Evolutionary conservation across 1,284 basidiomycete genomes (phyloP).

Genomic region (Leccinum variabile): DNA sequence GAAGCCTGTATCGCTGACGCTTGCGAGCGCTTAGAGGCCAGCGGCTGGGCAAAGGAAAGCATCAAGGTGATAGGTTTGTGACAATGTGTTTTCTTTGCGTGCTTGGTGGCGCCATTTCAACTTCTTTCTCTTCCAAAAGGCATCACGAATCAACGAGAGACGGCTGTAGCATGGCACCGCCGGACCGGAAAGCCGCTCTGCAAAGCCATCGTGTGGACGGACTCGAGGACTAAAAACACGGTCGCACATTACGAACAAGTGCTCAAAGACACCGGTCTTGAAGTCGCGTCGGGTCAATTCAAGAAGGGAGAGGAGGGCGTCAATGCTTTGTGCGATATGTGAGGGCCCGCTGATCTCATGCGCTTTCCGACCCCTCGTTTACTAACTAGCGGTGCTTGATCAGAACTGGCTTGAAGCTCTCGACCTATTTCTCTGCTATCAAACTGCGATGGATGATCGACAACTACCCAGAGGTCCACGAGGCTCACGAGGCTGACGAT

Average conservation of each 20-base stretch:
- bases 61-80: constrained; percentile 88
- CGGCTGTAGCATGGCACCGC: constrained; percentile 92
- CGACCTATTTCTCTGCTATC: constrained; percentile 95
- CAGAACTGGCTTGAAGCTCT: constrained; percentile 89
- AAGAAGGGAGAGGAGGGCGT: constrained; percentile 72
- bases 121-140: constrained; percentile 47
- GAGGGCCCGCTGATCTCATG: constrained; percentile 24
- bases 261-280: constrained; percentile 73
- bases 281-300: constrained; percentile 65
- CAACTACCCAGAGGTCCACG: constrained; percentile 76
- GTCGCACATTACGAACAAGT: constrained; percentile 80
- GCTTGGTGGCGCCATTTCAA: not conserved
- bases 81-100: constrained; percentile 15
- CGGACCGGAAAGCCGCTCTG: constrained; percentile 87
- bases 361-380: not conserved
- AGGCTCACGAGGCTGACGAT: constrained; percentile 82
- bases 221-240: constrained; percentile 83
- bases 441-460: constrained; percentile 98
- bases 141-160: constrained; percentile 98
- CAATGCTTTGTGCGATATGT: constrained; percentile 70
- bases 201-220: constrained; percentile 95
- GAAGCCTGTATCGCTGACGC: constrained; percentile 79
- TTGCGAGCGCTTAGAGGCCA: constrained; percentile 69
- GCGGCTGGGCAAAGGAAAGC: constrained; percentile 75
- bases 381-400: not conserved